Percentiles rank a stretch among this genome's conserved stretches.
Evolutionary conservation across 2,329 filamentous ascomycete genomes (phyloP).

Genomic region (Zasmidium cellare): DNA sequence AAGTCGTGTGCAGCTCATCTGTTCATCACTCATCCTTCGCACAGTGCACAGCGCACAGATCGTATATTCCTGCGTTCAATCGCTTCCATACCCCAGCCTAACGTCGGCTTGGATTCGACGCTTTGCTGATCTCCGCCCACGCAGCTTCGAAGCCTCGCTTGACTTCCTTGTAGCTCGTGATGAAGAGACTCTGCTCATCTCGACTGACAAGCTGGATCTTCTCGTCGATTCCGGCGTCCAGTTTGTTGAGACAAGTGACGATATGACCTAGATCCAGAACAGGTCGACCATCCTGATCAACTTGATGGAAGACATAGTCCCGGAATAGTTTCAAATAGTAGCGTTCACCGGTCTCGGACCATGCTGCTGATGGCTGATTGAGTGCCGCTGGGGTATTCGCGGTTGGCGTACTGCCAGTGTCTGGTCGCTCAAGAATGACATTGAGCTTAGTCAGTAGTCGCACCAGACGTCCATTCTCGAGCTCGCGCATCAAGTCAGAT

Average conservation of each 20-base stretch:
- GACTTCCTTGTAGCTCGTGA: constrained; percentile 88
- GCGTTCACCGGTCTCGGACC: constrained; percentile 90
- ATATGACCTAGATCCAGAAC: constrained; percentile 87
- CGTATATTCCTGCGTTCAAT: not conserved
- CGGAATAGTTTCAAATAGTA: constrained; percentile 94
- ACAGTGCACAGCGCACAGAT: too few relatives aligned
- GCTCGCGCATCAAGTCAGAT: constrained; percentile 71
- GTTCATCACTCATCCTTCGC: not conserved
- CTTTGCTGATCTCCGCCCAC: constrained; percentile 55
- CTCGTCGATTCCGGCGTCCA: constrained; percentile 88
- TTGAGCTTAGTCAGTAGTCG: constrained; percentile 82
- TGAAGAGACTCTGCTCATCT: constrained; percentile 85
- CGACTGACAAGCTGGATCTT: constrained; percentile 81
- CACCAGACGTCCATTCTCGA: constrained; percentile 85
- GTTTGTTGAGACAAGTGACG: constrained; percentile 80
- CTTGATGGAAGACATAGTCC: constrained; percentile 96
- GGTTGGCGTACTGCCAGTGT: constrained; percentile 52
- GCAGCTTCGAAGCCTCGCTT: constrained; percentile 64
- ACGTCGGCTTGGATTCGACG: constrained; percentile 17
- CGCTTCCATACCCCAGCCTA: not conserved
- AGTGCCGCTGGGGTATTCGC: constrained; percentile 27
- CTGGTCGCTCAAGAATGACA: constrained; percentile 84
- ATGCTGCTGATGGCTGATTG: constrained; percentile 46
- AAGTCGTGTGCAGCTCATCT: not conserved
- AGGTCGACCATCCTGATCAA: constrained; percentile 79